Percentiles rank a stretch among this genome's conserved stretches.
phyloP scores from a whole-genome alignment of 129 eudicot species.

The Heracleum sosnowskyi region DNA sequence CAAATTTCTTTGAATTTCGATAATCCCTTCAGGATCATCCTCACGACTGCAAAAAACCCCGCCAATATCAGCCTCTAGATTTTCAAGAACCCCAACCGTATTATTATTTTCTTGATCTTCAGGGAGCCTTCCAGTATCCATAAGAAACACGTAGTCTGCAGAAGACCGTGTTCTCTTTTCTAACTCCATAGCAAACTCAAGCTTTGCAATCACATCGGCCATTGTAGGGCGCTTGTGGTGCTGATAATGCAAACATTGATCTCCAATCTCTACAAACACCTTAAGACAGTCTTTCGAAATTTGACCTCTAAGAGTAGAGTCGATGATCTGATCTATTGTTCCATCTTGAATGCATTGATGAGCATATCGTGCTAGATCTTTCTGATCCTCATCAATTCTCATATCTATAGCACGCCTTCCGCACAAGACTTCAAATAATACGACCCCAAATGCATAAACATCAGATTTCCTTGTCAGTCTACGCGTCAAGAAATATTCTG shows the following conservation, averaged over 20 bases:
- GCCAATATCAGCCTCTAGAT: neutral
- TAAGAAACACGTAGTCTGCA: neutral
- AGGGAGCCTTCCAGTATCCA: neutral
- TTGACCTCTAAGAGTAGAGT: neutral
- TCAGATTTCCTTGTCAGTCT: conserved; percentile 5
- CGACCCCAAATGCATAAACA: neutral
- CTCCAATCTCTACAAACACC: conserved; percentile 8
- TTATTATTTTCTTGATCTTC: neutral
- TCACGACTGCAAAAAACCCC: neutral
- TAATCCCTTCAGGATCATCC: neutral
- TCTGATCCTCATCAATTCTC: neutral
- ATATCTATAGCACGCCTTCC: conserved; percentile 4
- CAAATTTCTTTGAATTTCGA: neutral
- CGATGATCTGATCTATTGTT: conserved; percentile 8
- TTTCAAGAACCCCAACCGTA: neutral
- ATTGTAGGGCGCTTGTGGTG: conserved; percentile 6
- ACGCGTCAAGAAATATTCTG: conserved; percentile 5
- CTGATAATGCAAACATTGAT: conserved; percentile 1
- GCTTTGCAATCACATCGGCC: conserved; percentile 7
- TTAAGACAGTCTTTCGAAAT: neutral
- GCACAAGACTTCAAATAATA: neutral
- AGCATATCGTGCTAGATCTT: neutral
- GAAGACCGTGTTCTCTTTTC: neutral
- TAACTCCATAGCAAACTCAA: conserved; percentile 1
- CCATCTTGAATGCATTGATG: neutral